Conservation (phyloP, 2,329 filamentous ascomycete species). For the Pezicula neosporulosa region DNA sequence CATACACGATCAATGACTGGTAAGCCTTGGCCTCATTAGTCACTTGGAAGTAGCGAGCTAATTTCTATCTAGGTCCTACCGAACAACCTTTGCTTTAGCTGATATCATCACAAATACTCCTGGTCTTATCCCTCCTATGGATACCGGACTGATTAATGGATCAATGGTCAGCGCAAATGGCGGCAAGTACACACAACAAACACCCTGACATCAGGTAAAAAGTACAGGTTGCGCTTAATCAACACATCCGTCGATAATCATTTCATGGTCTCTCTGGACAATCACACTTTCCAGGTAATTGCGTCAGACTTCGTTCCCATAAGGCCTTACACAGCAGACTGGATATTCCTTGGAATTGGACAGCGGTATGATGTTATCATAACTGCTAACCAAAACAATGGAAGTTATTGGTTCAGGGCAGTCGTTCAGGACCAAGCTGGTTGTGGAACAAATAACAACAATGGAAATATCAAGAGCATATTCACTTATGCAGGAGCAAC, state of each 20-base stretch:
- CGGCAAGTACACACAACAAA: conserved; percentile 10
- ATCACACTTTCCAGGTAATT: conserved; percentile 53
- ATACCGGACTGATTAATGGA: conserved; percentile 45
- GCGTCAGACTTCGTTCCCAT: conserved; percentile 61
- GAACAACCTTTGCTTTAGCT: conserved; percentile 36
- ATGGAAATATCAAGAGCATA: conserved; percentile 12
- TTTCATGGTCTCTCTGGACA: conserved; percentile 44
- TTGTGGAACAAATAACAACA: conserved; percentile 10
- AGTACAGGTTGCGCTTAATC: conserved; percentile 42
- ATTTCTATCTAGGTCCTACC: conserved; percentile 1
- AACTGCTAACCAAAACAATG: conserved; percentile 38
- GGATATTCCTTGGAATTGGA: conserved; percentile 56
- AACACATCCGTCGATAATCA: conserved; percentile 39
- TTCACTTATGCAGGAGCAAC: conserved; percentile 10
- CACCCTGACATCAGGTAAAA: conserved; percentile 19
- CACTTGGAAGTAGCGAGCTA: too few relatives aligned
- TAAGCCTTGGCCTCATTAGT: neutral
- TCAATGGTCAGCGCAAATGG: conserved; percentile 26
- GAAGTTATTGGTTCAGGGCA: conserved; percentile 51
- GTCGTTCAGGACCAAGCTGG: conserved; percentile 41
- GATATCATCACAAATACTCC: neutral
- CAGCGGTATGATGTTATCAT: conserved; percentile 43
- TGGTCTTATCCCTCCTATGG: conserved; percentile 16
- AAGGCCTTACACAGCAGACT: conserved; percentile 57
- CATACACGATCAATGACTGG: conserved; percentile 9